Evolutionary conservation across 148 eudicot genomes (phyloP).

Genomic region (Tetragonia tetragonoides): DNA sequence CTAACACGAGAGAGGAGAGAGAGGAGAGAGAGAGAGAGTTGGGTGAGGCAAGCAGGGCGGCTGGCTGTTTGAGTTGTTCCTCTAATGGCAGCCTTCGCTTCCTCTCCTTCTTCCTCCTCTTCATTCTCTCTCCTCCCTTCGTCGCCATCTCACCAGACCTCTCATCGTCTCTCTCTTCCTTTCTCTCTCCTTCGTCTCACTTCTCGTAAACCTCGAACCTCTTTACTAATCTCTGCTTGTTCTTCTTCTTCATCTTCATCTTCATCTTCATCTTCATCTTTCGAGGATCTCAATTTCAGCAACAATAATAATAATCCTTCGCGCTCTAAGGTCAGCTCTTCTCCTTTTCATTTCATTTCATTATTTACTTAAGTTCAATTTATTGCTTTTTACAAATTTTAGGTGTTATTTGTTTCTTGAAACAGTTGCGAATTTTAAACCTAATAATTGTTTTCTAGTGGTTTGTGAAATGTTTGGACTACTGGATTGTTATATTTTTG

Average conservation of each 20-base stretch:
- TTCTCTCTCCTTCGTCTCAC: conserved; percentile 28
- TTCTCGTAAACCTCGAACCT: conserved; percentile 23
- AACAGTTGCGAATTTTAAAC: too few species aligned
- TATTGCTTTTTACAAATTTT: not conserved
- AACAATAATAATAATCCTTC: conserved; percentile 5
- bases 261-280: conserved; percentile 35
- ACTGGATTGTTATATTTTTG: too few species aligned
- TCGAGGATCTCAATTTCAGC: conserved; percentile 33
- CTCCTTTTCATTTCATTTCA: not conserved
- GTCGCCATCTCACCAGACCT: not conserved
- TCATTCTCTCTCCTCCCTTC: conserved; percentile 18
- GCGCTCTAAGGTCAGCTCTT: conserved; percentile 42
- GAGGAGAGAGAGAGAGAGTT: conserved; percentile 16
- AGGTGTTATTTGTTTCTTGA: not conserved
- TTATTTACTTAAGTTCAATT: not conserved
- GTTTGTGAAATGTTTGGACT: too few species aligned
- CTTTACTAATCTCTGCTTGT: conserved; percentile 29
- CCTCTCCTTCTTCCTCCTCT: conserved; percentile 20
- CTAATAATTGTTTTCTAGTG: too few species aligned
- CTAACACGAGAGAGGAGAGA: not conserved
- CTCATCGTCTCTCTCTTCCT: conserved; percentile 12
- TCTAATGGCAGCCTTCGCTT: conserved; percentile 25
- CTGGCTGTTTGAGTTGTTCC: not conserved
- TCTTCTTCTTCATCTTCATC: conserved; percentile 22
- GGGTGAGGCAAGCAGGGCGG: not conserved